phyloP scores from a whole-genome alignment of 257 asterid genomes.

The Solanum verrucosum region DNA sequence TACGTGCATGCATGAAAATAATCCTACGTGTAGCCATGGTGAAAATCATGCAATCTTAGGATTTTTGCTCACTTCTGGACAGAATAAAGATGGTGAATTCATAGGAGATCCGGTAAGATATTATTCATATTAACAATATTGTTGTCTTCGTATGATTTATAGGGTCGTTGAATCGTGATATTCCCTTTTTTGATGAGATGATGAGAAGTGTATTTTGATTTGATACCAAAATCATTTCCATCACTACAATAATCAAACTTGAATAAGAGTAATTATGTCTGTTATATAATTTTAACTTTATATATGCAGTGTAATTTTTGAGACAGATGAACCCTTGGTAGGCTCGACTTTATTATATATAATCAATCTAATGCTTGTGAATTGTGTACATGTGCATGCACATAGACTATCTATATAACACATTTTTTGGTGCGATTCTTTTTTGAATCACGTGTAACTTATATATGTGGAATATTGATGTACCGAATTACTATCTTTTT shows the following conservation, averaged over 20 bases:
- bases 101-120: slow-evolving; percentile 64
- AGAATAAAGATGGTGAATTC: slow-evolving; percentile 35
- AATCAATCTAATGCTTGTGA: neutral
- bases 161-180: neutral
- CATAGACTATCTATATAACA: neutral
- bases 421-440: neutral
- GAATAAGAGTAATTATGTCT: neutral
- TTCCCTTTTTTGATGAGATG: neutral
- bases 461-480: neutral
- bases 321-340: neutral
- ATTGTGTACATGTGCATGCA: neutral
- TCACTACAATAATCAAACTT: neutral
- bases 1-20: slow-evolving; percentile 17
- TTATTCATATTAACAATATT: neutral
- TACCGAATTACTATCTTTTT: neutral
- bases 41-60: slow-evolving; percentile 46
- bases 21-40: slow-evolving; percentile 27
- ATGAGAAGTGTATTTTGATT: neutral
- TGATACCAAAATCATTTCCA: neutral
- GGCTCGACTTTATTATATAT: neutral
- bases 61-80: slow-evolving; percentile 22
- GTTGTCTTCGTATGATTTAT: neutral
- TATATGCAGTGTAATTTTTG: neutral
- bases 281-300: neutral
- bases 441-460: neutral